Evolutionary conservation across 257 asterid genomes (phyloP), one percentile per base, ranked within the genome.

Genomic region (Solanum chiquidenum): DNA sequence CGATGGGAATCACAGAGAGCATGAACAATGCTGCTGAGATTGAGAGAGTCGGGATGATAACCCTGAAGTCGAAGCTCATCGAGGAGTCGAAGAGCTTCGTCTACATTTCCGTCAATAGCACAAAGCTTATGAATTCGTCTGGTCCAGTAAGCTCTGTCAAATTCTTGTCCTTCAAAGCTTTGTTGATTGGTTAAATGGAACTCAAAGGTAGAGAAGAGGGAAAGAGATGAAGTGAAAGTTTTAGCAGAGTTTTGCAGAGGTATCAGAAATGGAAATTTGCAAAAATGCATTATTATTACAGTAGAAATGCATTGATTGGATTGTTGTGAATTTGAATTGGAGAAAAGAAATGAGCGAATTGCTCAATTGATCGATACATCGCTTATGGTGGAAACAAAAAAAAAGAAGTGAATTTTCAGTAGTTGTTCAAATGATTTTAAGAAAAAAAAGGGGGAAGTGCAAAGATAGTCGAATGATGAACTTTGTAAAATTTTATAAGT

Each of bases 51-150:
- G 0, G 96, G 98, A 4, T 34, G 91, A 91, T 75, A 94, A 5
- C 98, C 98, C 3, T 87, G 93, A 84, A 90, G 90, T 88, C 89
- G 75, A 75, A 95, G 90, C 27, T 87, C 92, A 77, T 92, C 90
- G 71, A 95, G 92, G 44, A 95, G 96, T 91, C 83, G 88, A 55
- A 94, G 94, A 69, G 98, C 98, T 27, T 94, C 91, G 83, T 95
- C 94, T n/a, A 89, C 92, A 84, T 93, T 88, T 37, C 90, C 88
- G 72, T 91, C 90, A 80, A 88, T 88, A 46, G 95, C 37, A 88
- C 98, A 95, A 72, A 95, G 94, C 83, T 89, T 90, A 94, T 95
- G 98, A 87, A 95, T 95, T 87, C 88, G 90, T 62, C 90, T 90
- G 9, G 93, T 92, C 98, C 98, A 95, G 86, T 92, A 91, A 83